These are phyloP conservation scores for Myrica gale DNA, from an alignment of 306 rosid species.

Conservation along the genomic window DNA sequence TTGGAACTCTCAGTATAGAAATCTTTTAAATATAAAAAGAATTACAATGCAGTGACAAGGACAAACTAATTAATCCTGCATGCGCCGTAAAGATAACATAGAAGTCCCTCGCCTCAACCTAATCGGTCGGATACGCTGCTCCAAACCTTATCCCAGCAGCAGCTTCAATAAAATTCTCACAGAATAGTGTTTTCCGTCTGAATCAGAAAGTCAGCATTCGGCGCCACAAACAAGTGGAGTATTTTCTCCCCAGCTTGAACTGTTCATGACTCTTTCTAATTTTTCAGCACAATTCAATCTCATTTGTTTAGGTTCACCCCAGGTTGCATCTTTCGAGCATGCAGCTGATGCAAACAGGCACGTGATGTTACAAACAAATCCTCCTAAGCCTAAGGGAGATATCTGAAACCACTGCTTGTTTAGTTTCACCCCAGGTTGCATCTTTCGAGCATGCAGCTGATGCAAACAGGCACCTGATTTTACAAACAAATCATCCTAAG, in stretches of 20 bases:
- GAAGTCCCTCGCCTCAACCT: too few species aligned
- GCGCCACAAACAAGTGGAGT: too few species aligned
- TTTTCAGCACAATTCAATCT: background rate
- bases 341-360: background rate
- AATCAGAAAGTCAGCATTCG: too few species aligned
- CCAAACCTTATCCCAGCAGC: too few species aligned
- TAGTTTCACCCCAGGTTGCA: background rate
- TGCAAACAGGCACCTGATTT: background rate
- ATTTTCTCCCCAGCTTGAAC: too few species aligned
- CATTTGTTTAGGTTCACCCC: background rate
- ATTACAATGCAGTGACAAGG: background rate
- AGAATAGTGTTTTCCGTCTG: too few species aligned
- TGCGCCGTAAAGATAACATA: background rate
- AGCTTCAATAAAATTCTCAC: too few species aligned
- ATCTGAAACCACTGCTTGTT: too few species aligned
- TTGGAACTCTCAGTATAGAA: too few species aligned
- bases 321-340: background rate
- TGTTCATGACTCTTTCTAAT: too few species aligned
- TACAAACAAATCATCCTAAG: background rate
- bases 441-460: background rate
- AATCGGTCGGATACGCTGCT: too few species aligned
- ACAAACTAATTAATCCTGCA: background rate
- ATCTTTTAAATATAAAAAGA: too few species aligned
- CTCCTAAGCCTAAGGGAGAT: background rate
- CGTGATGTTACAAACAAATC: background rate